Evolutionary conservation across 1,284 basidiomycete species (phyloP), one percentile per base, ranked within the genome.

Genomic region (Athelia psychrophila): DNA sequence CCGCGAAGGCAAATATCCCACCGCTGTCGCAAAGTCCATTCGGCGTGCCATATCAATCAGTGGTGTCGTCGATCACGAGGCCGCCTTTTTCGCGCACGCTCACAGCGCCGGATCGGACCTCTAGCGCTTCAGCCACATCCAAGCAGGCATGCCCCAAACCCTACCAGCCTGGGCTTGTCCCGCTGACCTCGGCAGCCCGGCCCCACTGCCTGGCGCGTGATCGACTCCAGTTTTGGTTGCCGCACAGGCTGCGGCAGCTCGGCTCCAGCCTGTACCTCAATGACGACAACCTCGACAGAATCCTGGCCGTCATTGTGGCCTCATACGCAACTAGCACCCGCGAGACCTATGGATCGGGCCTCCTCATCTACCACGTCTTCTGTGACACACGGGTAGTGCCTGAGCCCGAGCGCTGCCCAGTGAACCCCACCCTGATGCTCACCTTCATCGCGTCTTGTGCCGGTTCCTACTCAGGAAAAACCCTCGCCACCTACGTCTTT

Each of bases 361-460:
- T 73, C 0, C 56, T 68, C 0, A 44, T 59, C 0, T 73, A 58
- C 45, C 70, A 72, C 23, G 50, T 64, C 1, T 69, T 60, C 47
- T 71, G 69, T 24, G 64, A 72, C 24, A 2, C 23, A 0, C 36
- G 51, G 1, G 32, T 44, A 9, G 54, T 69, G 0, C 47, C 61
- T 0, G 66, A 72, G 6, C 2, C 22, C 0, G 50, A 52, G 0
- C 49, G 59, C 0, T 49, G 55, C 0, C 69, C 68, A 0, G 57
- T 58, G n/a, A n/a, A n/a, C n/a, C n/a, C n/a, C n/a, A n/a, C n/a
- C n/a, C n/a, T n/a, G n/a, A n/a, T n/a, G n/a, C n/a, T n/a, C n/a
- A n/a, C n/a, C n/a, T n/a, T n/a, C n/a, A n/a, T n/a, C n/a, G n/a
- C n/a, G n/a, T n/a, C 50, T 23, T 53, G 55, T 2, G 59, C 59